These are phyloP conservation scores for Cicer judaicum DNA, from an alignment of 306 rosid species.

Conservation along the genomic window DNA sequence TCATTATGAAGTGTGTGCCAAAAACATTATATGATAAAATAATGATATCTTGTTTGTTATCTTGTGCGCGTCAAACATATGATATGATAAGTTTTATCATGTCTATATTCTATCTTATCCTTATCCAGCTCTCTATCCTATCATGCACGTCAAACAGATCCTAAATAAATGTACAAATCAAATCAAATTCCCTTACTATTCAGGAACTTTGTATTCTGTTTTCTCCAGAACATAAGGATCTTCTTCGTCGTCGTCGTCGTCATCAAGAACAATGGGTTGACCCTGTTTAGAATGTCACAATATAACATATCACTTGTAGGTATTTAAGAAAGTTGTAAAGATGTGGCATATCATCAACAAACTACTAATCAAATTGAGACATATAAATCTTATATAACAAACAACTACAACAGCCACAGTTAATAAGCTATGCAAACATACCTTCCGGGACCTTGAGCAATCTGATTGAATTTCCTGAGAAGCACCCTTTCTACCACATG, in stretches of 20 bases:
- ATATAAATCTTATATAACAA: slow-evolving; percentile 9
- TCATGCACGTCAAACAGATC: no score
- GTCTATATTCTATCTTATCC: no score
- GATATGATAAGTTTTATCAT: no score
- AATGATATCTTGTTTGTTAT: no score
- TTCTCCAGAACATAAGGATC: slow-evolving; percentile 52
- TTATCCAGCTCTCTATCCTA: no score
- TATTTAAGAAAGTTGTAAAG: slow-evolving; percentile 32
- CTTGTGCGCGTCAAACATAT: no score
- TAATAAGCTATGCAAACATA: slow-evolving; percentile 39
- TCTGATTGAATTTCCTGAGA: slow-evolving; percentile 46
- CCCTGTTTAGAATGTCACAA: slow-evolving; percentile 52
- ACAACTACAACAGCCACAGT: slow-evolving; percentile 21
- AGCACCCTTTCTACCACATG: slow-evolving; percentile 56
- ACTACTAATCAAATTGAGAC: slow-evolving; percentile 33
- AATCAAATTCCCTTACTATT: slow-evolving; percentile 57
- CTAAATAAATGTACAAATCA: slow-evolving; percentile 19
- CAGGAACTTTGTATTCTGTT: slow-evolving; percentile 54
- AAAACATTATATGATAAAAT: no score
- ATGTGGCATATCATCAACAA: slow-evolving; percentile 21
- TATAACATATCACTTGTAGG: slow-evolving; percentile 22
- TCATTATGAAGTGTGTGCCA: no score
- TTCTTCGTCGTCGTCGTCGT: slow-evolving; percentile 64
- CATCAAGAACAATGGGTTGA: slow-evolving; percentile 73
- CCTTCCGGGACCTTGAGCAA: slow-evolving; percentile 62